Conservation (phyloP, 1,284 basidiomycete species). For the Stygiomarasmius scandens region DNA sequence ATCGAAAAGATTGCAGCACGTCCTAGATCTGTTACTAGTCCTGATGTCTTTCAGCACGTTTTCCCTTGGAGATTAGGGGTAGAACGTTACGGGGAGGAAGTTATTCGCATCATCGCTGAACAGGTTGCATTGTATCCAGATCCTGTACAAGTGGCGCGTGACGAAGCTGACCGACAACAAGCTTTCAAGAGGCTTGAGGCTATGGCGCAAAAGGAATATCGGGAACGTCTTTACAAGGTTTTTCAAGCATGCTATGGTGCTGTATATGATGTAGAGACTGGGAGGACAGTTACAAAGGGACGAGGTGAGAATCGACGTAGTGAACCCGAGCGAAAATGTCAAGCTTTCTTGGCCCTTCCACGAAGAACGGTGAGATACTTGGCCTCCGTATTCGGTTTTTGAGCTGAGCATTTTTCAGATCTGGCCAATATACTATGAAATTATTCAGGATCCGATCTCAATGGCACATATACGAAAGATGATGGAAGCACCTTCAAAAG, state of each 20-base stretch:
- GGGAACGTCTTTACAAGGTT: neutral
- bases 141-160: neutral
- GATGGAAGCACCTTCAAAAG: neutral
- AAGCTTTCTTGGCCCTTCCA: neutral
- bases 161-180: neutral
- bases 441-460: conserved; percentile 1
- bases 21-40: neutral
- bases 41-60: neutral
- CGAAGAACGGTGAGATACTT: neutral
- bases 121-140: neutral
- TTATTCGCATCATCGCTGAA: neutral
- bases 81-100: too few relatives aligned
- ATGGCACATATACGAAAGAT: conserved; percentile 2
- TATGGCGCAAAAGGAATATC: neutral
- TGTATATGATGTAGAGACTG: neutral
- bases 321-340: neutral
- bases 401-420: neutral
- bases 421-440: conserved; percentile 3
- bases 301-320: neutral
- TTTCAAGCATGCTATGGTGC: neutral
- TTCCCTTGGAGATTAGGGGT: conserved; percentile 1
- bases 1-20: neutral
- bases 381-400: too few relatives aligned
- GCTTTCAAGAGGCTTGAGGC: neutral
- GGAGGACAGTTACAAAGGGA: neutral